Conservation (phyloP, 192 early-diverging fungal species). For the Umbelopsis vinacea region DNA sequence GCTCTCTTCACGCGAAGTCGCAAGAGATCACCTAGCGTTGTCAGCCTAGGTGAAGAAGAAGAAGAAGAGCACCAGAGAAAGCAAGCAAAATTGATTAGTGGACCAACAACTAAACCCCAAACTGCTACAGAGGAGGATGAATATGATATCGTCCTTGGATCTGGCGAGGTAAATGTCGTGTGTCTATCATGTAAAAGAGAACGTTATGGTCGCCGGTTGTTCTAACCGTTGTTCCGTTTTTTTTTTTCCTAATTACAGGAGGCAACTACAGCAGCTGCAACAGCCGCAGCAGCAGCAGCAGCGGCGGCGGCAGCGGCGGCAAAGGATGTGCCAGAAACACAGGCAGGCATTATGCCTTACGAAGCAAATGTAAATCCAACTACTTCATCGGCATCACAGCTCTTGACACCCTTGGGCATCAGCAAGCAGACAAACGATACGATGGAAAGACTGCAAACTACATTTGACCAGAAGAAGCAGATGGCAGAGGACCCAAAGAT, state of each 20-base stretch:
- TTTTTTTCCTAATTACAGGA: too few species aligned
- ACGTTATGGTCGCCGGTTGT: too few species aligned
- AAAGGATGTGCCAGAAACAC: not conserved
- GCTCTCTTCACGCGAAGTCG: slow-evolving; percentile 39
- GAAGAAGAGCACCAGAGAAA: slow-evolving; percentile 19
- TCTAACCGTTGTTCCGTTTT: too few species aligned
- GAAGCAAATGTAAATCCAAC: slow-evolving; percentile 10
- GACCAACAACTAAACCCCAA: slow-evolving; percentile 36
- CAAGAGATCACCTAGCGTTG: slow-evolving; percentile 21
- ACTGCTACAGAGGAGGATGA: not conserved
- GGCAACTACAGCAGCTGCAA: too few species aligned
- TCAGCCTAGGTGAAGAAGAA: not conserved
- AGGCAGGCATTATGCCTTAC: not conserved
- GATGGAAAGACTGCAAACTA: slow-evolving; percentile 58
- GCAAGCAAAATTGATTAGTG: slow-evolving; percentile 29
- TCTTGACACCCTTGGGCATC: slow-evolving; percentile 35
- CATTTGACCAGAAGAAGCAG: slow-evolving; percentile 45
- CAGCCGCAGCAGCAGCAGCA: not conserved
- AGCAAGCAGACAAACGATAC: slow-evolving; percentile 68
- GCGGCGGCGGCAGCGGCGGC: not conserved
- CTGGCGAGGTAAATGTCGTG: not conserved
- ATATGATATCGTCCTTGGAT: not conserved
- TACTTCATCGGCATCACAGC: slow-evolving; percentile 36
- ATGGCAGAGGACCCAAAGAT: slow-evolving; percentile 23
- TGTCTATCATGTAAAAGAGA: not conserved